phyloP scores from a whole-genome alignment of 2,329 filamentous ascomycete genomes.

The Xylariaceae sp. region DNA sequence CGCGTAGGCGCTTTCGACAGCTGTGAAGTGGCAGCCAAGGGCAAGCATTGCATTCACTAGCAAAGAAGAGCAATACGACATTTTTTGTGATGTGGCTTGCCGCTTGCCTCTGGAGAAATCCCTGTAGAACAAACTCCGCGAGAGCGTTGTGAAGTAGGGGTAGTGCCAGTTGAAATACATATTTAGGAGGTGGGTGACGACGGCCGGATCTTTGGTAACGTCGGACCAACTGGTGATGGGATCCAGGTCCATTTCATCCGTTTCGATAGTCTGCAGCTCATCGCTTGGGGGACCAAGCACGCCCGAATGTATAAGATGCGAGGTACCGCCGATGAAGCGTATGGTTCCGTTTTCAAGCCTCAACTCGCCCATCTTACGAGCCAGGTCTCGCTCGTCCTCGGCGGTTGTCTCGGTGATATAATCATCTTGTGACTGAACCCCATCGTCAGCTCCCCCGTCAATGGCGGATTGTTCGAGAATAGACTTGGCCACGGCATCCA shows the following conservation, averaged over 20 bases:
- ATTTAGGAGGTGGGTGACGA: slow-evolving; percentile 83
- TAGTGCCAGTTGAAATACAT: slow-evolving; percentile 99
- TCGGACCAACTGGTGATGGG: slow-evolving; percentile 82
- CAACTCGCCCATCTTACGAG: slow-evolving; percentile 89
- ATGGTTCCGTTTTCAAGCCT: slow-evolving; percentile 81
- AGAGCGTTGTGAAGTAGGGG: slow-evolving; percentile 88
- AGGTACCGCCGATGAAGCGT: slow-evolving; percentile 90
- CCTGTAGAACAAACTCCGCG: slow-evolving; percentile 78
- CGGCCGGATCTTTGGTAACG: slow-evolving; percentile 72
- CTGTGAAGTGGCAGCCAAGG: slow-evolving; percentile 89
- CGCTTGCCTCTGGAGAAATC: slow-evolving; percentile 74
- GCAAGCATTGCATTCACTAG: slow-evolving; percentile 93
- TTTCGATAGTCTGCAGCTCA: slow-evolving; percentile 44
- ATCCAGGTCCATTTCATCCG: slow-evolving; percentile 54
- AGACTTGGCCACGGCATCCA: slow-evolving; percentile 53
- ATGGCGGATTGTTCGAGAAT: slow-evolving; percentile 44
- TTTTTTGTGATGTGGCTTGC: slow-evolving; percentile 47
- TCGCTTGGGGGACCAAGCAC: slow-evolving; percentile 41
- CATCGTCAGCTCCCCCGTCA: slow-evolving; percentile 34
- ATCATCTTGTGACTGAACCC: slow-evolving; percentile 42
- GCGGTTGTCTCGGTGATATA: slow-evolving; percentile 40
- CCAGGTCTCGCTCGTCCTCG: slow-evolving; percentile 71
- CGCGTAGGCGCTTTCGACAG: slow-evolving; percentile 65
- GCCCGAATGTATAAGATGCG: slow-evolving; percentile 80
- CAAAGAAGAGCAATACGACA: slow-evolving; percentile 79